phyloP scores from a whole-genome alignment of 2,329 filamentous ascomycete species.

The Diaporthe citrichinensis region DNA sequence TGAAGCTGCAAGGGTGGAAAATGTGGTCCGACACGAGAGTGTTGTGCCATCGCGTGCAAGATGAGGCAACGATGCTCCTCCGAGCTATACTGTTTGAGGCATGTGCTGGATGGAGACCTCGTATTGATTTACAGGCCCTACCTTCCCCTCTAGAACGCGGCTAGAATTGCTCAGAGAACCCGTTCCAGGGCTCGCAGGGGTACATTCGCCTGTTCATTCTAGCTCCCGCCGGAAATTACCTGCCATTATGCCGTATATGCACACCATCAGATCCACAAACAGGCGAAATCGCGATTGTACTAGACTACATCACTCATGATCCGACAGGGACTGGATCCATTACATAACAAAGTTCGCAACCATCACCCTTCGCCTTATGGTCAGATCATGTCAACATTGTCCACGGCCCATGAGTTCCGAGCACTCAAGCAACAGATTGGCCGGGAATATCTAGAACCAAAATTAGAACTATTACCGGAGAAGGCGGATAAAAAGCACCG shows the following conservation, averaged over 20 bases:
- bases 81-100: background rate
- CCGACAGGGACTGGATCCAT: background rate
- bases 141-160: background rate
- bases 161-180: background rate
- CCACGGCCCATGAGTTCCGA: background rate
- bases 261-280: background rate
- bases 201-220: background rate
- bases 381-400: background rate
- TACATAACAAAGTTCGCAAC: background rate
- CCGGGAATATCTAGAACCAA: background rate
- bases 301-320: background rate
- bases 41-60: background rate
- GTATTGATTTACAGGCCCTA: background rate
- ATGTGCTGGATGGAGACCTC: background rate
- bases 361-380: too few relatives aligned
- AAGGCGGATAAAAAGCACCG: background rate
- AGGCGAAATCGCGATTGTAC: background rate
- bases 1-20: background rate
- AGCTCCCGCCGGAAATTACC: background rate
- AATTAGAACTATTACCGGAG: background rate
- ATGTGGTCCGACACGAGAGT: background rate
- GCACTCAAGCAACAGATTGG: background rate
- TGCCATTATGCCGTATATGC: constrained; percentile 7
- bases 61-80: background rate
- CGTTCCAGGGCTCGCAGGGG: background rate